Conservation (phyloP, 345 rosid species). For the Populus davidiana region DNA sequence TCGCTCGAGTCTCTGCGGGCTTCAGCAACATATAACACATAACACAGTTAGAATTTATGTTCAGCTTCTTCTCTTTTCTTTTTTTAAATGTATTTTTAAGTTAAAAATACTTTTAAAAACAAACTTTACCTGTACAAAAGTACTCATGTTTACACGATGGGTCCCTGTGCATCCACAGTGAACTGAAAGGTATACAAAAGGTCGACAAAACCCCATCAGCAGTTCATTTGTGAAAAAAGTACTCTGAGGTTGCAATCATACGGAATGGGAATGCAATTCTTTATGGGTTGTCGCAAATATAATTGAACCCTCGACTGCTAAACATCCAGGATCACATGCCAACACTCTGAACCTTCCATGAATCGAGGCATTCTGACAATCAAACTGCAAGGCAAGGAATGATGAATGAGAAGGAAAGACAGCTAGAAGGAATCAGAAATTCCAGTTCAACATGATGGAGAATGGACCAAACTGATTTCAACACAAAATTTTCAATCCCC, state of each 20-base stretch:
- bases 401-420: conserved; percentile 1
- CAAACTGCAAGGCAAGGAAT: conserved; percentile 7
- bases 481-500: not conserved
- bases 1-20: not conserved
- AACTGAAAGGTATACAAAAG: not conserved
- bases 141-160: not conserved
- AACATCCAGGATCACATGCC: conserved; percentile 4
- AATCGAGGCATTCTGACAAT: conserved; percentile 7
- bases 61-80: no score
- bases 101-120: no score
- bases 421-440: conserved; percentile 6
- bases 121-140: no score
- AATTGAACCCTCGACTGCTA: conserved; percentile 1
- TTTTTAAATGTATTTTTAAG: no score
- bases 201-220: not conserved
- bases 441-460: not conserved
- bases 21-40: not conserved
- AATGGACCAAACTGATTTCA: not conserved
- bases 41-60: no score
- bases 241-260: not conserved
- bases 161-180: not conserved
- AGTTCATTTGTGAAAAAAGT: not conserved
- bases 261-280: not conserved
- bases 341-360: not conserved
- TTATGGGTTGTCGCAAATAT: not conserved